Base-by-base conservation (phyloP, 768 basidiomycete genomes). In the Mycena chlorophos region DNA sequence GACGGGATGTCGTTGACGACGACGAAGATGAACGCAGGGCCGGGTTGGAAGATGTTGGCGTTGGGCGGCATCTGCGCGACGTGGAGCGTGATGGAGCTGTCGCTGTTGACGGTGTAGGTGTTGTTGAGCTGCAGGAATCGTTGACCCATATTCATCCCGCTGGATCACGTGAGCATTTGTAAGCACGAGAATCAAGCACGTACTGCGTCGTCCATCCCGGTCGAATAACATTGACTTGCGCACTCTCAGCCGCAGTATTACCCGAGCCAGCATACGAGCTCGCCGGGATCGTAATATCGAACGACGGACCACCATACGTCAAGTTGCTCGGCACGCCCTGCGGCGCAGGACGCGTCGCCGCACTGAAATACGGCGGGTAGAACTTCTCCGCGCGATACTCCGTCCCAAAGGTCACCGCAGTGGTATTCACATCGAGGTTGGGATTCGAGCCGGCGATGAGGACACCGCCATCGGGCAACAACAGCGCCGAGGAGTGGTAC, bases 401-500 rank as follows among this genome's bases (percentile, higher is more conserved):
- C 8, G 85, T 85, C 2, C 80, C 77, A 71, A 69, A 85, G 6
- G 6, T 12, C 12, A 40, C 39, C 28, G 70, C 38, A 19, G 60
- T 60, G 38, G 68, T 51, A 58, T 78, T 75, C 31, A 80, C 79
- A 60, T 89, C 88, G 19, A 82, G 70, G 67, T 88, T 88, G 2
- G 88, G 87, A 70, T 90, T 89, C 45, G 84, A 85, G 10, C 88
- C 88, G n/a, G 85, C 85, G 57, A 88, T 77, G 58, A 88, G 66
- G 51, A 90, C 79, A 13, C 82, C 81, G 1, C 80, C 85, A 48
- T 82, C 86, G 13, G 85, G 81, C 13, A 89, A 75, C 28, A 93
- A 79, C 14, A 91, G 74, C 2, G 89, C 89, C 0, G 80, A 79
- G 0, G 89, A 92, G 71, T 95, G 92, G 71, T 95, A 95, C 69